phyloP scores from a whole-genome alignment of 2,329 filamentous ascomycete genomes.

The Chrysosporium keratinophilum region DNA sequence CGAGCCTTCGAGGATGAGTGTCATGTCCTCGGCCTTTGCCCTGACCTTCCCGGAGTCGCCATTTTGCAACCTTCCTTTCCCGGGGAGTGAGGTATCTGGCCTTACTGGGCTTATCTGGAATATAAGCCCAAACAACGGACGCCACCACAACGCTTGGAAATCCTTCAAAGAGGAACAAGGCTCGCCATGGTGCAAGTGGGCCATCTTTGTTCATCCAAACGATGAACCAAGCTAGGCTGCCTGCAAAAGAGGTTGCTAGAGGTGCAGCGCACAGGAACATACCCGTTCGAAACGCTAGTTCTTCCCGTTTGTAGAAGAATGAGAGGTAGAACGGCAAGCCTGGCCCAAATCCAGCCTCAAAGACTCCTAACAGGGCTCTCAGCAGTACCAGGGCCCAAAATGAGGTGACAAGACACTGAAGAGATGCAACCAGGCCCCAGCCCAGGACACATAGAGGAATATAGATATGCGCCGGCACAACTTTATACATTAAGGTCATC shows the following conservation, averaged over 20 bases:
- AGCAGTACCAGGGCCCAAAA: slow-evolving; percentile 46
- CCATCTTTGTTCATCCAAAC: slow-evolving; percentile 54
- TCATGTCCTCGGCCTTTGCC: slow-evolving; percentile 27
- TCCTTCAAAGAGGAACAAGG: slow-evolving; percentile 73
- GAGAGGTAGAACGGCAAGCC: slow-evolving; percentile 56
- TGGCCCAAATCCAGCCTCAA: slow-evolving; percentile 53
- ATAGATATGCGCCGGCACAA: slow-evolving; percentile 53
- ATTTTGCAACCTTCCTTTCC: slow-evolving; percentile 58
- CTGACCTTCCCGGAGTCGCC: slow-evolving; percentile 52
- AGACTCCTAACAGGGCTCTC: slow-evolving; percentile 41
- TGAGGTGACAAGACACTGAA: slow-evolving; percentile 58
- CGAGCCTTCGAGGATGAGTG: slow-evolving; percentile 32
- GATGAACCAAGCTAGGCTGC: slow-evolving; percentile 66
- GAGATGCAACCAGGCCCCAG: slow-evolving; percentile 69
- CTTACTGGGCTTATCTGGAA: slow-evolving; percentile 65
- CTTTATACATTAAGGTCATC: slow-evolving; percentile 54
- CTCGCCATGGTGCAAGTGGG: slow-evolving; percentile 72
- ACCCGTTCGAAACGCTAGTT: slow-evolving; percentile 75
- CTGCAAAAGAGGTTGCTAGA: slow-evolving; percentile 58
- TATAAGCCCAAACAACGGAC: slow-evolving; percentile 60
- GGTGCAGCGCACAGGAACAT: slow-evolving; percentile 70
- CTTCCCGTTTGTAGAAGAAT: slow-evolving; percentile 53
- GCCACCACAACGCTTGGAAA: slow-evolving; percentile 71
- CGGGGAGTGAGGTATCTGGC: slow-evolving; percentile 53
- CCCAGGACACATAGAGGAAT: slow-evolving; percentile 53